phyloP scores from a whole-genome alignment of 495 filamentous ascomycete genomes.

The Penicillium argentinense region DNA sequence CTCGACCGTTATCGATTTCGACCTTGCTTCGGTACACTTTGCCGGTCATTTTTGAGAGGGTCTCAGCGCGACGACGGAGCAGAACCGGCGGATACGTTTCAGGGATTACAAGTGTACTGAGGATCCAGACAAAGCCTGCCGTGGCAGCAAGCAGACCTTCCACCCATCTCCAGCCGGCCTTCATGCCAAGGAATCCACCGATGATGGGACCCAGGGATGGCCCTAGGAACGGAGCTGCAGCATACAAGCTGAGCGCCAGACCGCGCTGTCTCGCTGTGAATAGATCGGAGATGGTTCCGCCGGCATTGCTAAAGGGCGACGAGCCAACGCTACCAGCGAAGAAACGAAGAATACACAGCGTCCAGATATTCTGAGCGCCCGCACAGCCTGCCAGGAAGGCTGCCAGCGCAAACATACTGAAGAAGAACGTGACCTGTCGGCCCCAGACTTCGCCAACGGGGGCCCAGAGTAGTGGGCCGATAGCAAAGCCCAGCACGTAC shows the following conservation, averaged over 20 bases:
- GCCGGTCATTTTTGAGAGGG: constrained; percentile 40
- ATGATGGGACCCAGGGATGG: constrained; percentile 48
- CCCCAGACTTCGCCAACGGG: constrained; percentile 61
- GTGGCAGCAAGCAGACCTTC: constrained; percentile 40
- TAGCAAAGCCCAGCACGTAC: constrained; percentile 64
- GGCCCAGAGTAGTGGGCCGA: constrained; percentile 59
- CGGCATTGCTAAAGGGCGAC: constrained; percentile 60
- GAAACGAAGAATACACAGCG: constrained; percentile 64
- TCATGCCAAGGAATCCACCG: constrained; percentile 51
- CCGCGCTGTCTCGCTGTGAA: constrained; percentile 56
- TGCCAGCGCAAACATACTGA: constrained; percentile 52
- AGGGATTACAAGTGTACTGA: constrained; percentile 49
- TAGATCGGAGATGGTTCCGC: constrained; percentile 63
- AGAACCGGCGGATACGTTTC: constrained; percentile 65
- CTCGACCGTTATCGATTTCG: constrained; percentile 15
- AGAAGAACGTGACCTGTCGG: constrained; percentile 58
- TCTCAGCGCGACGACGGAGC: constrained; percentile 27
- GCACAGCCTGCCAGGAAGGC: constrained; percentile 60
- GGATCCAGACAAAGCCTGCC: constrained; percentile 42
- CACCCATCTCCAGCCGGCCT: constrained; percentile 58
- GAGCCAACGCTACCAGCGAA: constrained; percentile 66
- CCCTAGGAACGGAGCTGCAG: constrained; percentile 53
- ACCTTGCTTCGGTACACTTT: constrained; percentile 39
- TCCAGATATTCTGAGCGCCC: constrained; percentile 55
- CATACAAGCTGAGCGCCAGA: constrained; percentile 53